phyloP scores from a whole-genome alignment of 805 yeast genomes.

The Hanseniaspora thailandica region DNA sequence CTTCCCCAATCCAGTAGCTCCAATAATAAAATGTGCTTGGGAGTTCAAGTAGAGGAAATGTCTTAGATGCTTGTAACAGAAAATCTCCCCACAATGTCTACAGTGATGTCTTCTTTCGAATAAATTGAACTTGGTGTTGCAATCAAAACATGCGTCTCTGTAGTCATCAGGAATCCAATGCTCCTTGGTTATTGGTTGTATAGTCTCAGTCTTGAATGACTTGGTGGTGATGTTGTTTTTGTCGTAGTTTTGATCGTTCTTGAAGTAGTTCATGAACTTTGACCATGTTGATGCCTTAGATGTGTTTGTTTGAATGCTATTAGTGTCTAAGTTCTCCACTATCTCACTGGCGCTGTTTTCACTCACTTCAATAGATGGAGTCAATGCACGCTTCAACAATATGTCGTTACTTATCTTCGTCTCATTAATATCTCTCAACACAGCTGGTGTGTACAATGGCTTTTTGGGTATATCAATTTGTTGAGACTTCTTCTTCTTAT shows the following conservation, averaged over 20 bases:
- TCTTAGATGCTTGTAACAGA: slow-evolving; percentile 56
- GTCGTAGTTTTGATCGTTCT: background rate
- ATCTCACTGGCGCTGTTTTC: background rate
- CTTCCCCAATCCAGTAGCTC: slow-evolving; percentile 44
- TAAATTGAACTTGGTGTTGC: slow-evolving; percentile 59
- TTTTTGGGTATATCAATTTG: slow-evolving; percentile 72
- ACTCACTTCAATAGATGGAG: slow-evolving; percentile 10
- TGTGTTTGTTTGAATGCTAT: background rate
- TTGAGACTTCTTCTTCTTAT: slow-evolving; percentile 33
- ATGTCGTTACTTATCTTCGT: slow-evolving; percentile 36
- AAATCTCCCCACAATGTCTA: slow-evolving; percentile 72
- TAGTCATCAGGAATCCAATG: slow-evolving; percentile 70
- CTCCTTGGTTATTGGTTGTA: slow-evolving; percentile 34
- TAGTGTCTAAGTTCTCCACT: background rate
- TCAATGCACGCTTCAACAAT: slow-evolving; percentile 25
- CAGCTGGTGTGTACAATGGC: slow-evolving; percentile 87
- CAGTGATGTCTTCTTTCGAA: slow-evolving; percentile 77
- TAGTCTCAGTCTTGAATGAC: slow-evolving; percentile 4
- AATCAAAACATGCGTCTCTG: slow-evolving; percentile 53
- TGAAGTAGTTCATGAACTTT: background rate
- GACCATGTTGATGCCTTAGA: slow-evolving; percentile 10
- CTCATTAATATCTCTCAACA: slow-evolving; percentile 44
- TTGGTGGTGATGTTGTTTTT: slow-evolving; percentile 6
- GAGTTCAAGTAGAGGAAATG: slow-evolving; percentile 45
- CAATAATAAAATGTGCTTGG: slow-evolving; percentile 54